Evolutionary conservation across 2,329 filamentous ascomycete genomes (phyloP), one percentile per base, ranked within the genome.

Genomic region (Clonostachys sp.): DNA sequence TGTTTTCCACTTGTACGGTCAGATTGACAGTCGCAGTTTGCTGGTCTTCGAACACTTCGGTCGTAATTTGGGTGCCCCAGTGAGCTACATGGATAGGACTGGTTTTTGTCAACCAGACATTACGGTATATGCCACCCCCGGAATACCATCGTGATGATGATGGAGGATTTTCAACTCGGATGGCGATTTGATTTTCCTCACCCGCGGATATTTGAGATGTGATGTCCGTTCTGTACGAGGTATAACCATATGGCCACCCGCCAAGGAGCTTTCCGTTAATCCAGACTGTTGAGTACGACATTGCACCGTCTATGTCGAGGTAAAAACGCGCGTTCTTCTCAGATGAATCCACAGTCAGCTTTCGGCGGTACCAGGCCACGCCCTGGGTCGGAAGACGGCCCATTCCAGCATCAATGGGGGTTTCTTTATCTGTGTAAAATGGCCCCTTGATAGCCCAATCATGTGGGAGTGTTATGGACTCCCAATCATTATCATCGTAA

Each of bases 91-190:
- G 77, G 0, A 66, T 61, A 2, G 66, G 56, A 34, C 70, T 59
- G 13, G 71, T 68, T 48, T 73, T 78, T 34, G 71, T 68, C n/a
- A 80, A 64, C 76, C 75, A 81, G 6, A 80, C 63, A 48, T 78
- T 77, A 2, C 75, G 68, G 53, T 79, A 80, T 12, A 80, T 62
- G 2, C 76, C 77, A 14, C 63, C 76, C 12, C 77, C 75, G 5
- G 76, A 75, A 50, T 79, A 80, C 74, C 74, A 80, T 3, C 76
- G 67, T 4, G 75, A 73, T 2, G 66, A 73, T 30, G 24, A 30
- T 30, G 24, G 24, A 4, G 24, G 24, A 14, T 74, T 39, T n/a
- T 47, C 65, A 3, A 79, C 51, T 2, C 77, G 70, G 36, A 80
- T 73, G 2, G 75, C 75, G 0, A 80, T 57, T 18, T 63, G 49